phyloP scores from a whole-genome alignment of 441 rosid species.

The Gossypium gossypioides region DNA sequence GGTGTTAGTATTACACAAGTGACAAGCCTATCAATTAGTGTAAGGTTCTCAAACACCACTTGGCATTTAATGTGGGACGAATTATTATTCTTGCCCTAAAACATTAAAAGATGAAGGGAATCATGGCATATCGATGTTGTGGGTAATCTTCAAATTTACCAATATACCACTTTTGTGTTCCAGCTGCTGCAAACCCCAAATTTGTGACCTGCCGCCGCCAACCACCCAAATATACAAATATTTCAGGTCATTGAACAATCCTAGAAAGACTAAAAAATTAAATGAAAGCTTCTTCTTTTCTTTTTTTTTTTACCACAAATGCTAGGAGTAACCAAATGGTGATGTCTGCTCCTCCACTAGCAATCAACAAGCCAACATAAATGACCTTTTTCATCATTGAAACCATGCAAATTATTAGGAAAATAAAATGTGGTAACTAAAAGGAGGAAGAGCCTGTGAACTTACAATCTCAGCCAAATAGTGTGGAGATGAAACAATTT shows the following conservation, averaged over 20 bases:
- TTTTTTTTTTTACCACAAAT: conserved; percentile 40
- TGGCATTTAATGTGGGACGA: no score
- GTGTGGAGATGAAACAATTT: conserved; percentile 62
- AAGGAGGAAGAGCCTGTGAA: background rate
- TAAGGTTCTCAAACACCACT: no score
- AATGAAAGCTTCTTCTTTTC: no score
- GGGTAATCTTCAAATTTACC: conserved; percentile 62
- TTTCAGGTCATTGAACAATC: background rate
- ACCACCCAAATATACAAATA: background rate
- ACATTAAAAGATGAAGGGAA: conserved; percentile 40
- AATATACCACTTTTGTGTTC: conserved; percentile 68
- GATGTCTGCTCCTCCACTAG: conserved; percentile 59
- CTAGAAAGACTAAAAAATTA: background rate
- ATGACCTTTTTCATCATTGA: conserved; percentile 35
- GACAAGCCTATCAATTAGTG: no score
- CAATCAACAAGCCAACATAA: conserved; percentile 50
- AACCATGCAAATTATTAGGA: background rate
- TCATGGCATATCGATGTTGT: conserved; percentile 31
- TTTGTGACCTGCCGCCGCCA: conserved; percentile 47
- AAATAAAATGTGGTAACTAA: no score
- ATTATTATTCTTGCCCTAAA: no score
- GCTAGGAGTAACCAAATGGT: conserved; percentile 48
- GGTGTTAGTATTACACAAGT: no score
- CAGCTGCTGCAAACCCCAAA: conserved; percentile 52
- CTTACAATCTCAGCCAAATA: conserved; percentile 75